Conservation (phyloP, 208 protist species). For the Leishmania gerbilli region DNA sequence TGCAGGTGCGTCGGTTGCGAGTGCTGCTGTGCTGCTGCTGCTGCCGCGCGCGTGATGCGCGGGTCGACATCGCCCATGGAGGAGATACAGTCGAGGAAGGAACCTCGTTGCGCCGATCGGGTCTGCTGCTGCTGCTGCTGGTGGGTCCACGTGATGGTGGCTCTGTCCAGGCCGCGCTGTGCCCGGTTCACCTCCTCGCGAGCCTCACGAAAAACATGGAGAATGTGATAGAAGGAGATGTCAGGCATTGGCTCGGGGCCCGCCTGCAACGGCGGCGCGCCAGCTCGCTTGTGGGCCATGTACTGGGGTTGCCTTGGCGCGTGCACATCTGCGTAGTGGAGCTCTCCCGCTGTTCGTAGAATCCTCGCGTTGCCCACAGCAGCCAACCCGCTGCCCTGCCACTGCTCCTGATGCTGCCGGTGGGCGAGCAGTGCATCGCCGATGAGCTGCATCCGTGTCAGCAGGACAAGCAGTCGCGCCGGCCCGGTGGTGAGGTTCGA, state of each 20-base stretch:
- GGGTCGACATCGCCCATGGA: not conserved
- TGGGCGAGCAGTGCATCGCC: slow-evolving; percentile 27
- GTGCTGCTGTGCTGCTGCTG: not conserved
- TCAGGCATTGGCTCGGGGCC: not conserved
- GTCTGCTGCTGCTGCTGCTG: slow-evolving; percentile 11
- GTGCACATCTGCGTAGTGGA: not conserved
- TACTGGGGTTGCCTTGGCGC: not conserved
- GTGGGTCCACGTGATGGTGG: slow-evolving; percentile 18
- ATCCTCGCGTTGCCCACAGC: not conserved
- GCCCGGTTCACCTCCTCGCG: slow-evolving; percentile 16
- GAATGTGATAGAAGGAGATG: slow-evolving; percentile 13
- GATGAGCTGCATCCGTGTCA: slow-evolving; percentile 41
- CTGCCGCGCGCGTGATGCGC: not conserved
- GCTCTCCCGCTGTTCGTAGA: not conserved
- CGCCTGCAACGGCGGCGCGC: not conserved
- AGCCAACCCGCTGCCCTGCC: not conserved
- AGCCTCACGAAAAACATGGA: slow-evolving; percentile 24
- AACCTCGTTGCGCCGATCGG: not conserved
- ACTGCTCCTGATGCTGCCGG: slow-evolving; percentile 10
- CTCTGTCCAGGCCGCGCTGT: slow-evolving; percentile 21
- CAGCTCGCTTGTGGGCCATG: not conserved
- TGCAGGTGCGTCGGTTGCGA: not conserved
- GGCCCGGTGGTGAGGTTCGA: slow-evolving; percentile 27
- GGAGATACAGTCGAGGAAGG: not conserved
- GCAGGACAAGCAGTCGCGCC: slow-evolving; percentile 36